Evolutionary conservation across 2,329 filamentous ascomycete species (phyloP), one percentile per base, ranked within the genome.

Genomic region (Incumbomyces lentus): DNA sequence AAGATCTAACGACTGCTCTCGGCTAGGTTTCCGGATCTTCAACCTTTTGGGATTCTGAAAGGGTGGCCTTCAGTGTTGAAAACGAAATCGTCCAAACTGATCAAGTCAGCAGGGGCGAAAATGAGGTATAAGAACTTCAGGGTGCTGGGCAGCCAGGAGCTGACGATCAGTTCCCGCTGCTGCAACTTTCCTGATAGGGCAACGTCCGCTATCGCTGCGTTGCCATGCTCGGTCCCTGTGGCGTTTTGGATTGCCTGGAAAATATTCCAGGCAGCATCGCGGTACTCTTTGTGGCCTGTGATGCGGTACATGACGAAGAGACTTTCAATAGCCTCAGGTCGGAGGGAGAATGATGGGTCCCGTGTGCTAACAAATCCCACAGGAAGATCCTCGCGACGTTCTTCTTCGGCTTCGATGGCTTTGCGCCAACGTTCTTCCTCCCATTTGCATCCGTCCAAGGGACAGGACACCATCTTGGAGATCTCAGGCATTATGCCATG

Each of bases 291-390:
- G 49, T 78, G 70, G 10, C 76, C 76, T 0, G 76, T 79, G 40
- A 77, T 72, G 16, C 76, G 70, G 53, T 79, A 78, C 59, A 79
- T 62, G 52, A 79, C 64, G 58, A 79, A 80, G 4, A 79, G 69
- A 16, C 71, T 74, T 56, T 80, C 76, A 33, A 80, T 75, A 1
- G 75, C 75, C 59, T 80, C 76, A 0, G 76, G 68, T 51, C 81
- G 74, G 40, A 86, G 68, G 18, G 82, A 74, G 43, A 51, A 59
- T 10, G 47, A 49, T 47, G 48, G 12, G 12, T 47, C 47, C 13
- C 39, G 44, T 32, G 57, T 39, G 11, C 40, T 46, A 6, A 35
- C 14, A n/a, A 52, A 56, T 6, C 58, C 56, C 22, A 48, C 47
- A 11, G 50, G 44, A 16, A 58, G 52, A 29, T 44, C 43, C 11